Conservation (phyloP, 2,329 filamentous ascomycete genomes). For the Fusarium udum region DNA sequence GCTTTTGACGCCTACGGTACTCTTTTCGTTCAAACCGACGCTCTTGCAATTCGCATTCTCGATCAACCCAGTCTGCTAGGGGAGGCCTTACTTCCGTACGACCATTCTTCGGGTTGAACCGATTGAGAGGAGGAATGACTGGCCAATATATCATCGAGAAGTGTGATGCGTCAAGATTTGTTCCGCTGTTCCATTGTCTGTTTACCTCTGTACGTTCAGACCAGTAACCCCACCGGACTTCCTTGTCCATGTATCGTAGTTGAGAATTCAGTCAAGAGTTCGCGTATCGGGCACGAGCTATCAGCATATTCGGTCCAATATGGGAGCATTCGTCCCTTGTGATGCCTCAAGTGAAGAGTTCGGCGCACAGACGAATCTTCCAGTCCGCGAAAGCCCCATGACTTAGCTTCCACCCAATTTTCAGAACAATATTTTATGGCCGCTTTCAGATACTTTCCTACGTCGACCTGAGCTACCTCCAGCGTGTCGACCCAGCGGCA, state of each 20-base stretch:
- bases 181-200: accelerated
- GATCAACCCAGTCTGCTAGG: background rate
- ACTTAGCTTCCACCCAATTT: accelerated
- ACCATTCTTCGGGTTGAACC: accelerated
- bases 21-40: background rate
- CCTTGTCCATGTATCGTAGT: accelerated
- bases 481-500: background rate
- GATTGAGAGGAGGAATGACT: background rate
- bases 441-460: accelerated
- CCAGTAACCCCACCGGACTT: accelerated
- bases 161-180: accelerated
- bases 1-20: accelerated
- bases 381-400: accelerated
- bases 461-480: background rate
- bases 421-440: background rate
- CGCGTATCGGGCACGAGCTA: accelerated
- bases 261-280: background rate
- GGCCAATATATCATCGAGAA: background rate
- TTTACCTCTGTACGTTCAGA: accelerated
- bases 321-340: background rate
- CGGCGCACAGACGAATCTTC: background rate
- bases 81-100: background rate
- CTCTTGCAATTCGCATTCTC: background rate
- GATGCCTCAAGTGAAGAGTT: accelerated
- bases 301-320: accelerated